Evolutionary conservation across 106 monocot species (phyloP).

Genomic region (Phalaenopsis equestris): DNA sequence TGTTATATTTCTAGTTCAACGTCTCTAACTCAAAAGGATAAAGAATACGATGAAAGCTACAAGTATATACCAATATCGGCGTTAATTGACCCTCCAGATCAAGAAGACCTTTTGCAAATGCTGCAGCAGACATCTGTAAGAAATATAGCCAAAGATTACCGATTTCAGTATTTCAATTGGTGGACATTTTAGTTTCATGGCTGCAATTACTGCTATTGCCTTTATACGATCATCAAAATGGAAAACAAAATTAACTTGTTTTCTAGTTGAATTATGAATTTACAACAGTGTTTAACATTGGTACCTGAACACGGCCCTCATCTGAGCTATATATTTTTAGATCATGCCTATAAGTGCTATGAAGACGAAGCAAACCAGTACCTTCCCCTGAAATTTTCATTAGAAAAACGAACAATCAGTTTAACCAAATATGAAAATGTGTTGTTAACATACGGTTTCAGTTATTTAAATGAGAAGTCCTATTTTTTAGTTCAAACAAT

Average conservation of each 20-base stretch:
- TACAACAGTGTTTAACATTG: not conserved
- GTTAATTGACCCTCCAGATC: conserved; percentile 95
- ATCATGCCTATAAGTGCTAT: conserved; percentile 97
- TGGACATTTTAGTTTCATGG: not conserved
- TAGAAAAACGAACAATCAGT: not conserved
- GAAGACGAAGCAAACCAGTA: conserved; percentile 94
- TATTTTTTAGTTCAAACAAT: not conserved
- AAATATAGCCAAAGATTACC: conserved; percentile 4
- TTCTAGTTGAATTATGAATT: not conserved
- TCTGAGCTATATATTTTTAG: conserved; percentile 98
- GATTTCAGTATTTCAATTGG: not conserved
- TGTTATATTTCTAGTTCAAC: not conserved
- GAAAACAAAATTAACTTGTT: not conserved
- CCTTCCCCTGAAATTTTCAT: conserved; percentile 68
- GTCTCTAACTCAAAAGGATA: conserved; percentile 2
- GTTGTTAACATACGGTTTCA: not conserved
- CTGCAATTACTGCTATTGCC: not conserved
- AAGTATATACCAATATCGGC: conserved; percentile 70
- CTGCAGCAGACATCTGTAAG: conserved; percentile 95
- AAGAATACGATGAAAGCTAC: not conserved
- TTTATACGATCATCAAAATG: not conserved
- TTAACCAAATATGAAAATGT: not conserved
- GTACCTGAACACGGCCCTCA: conserved; percentile 98
- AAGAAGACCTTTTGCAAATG: conserved; percentile 99
- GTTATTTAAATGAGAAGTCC: not conserved